These are phyloP conservation scores for Diplodia corticola DNA, from an alignment of 2,329 filamentous ascomycete genomes.

Conservation along the genomic window DNA sequence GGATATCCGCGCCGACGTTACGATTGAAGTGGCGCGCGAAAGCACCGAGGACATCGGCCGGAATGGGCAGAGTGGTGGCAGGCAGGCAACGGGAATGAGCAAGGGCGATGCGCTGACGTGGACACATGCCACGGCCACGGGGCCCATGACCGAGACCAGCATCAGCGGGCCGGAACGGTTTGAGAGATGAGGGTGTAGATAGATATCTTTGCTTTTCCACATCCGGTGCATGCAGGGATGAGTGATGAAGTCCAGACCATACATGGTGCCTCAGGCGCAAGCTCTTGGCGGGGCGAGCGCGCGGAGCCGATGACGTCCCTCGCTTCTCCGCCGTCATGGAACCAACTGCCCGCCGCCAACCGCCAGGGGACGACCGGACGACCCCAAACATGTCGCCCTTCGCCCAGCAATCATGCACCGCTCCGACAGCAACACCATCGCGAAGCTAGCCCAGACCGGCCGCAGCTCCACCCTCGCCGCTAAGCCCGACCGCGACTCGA, in stretches of 20 bases:
- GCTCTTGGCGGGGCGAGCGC: background rate
- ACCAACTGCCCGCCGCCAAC: background rate
- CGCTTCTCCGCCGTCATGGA: background rate
- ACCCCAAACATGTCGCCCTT: background rate
- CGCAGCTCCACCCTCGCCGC: slow-evolving; percentile 22
- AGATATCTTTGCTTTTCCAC: background rate
- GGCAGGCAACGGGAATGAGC: background rate
- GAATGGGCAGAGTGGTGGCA: background rate
- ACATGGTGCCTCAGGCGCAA: no score
- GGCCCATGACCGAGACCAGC: slow-evolving; percentile 10
- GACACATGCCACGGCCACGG: slow-evolving; percentile 6
- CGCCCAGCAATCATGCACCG: slow-evolving; percentile 13
- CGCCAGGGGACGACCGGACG: slow-evolving; percentile 9
- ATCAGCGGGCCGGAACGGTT: slow-evolving; percentile 7
- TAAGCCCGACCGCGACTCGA: slow-evolving; percentile 18
- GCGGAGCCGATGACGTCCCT: slow-evolving; percentile 21
- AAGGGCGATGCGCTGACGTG: slow-evolving; percentile 3
- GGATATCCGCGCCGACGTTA: slow-evolving; percentile 3
- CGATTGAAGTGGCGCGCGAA: slow-evolving; percentile 13
- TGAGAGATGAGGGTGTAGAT: no score
- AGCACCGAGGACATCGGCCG: background rate
- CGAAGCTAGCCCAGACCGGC: slow-evolving; percentile 18
- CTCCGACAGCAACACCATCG: slow-evolving; percentile 2
- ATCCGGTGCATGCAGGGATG: background rate
- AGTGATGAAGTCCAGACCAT: no score